phyloP scores from a whole-genome alignment of 208 protist genomes.

The Trypanosoma boissoni region DNA sequence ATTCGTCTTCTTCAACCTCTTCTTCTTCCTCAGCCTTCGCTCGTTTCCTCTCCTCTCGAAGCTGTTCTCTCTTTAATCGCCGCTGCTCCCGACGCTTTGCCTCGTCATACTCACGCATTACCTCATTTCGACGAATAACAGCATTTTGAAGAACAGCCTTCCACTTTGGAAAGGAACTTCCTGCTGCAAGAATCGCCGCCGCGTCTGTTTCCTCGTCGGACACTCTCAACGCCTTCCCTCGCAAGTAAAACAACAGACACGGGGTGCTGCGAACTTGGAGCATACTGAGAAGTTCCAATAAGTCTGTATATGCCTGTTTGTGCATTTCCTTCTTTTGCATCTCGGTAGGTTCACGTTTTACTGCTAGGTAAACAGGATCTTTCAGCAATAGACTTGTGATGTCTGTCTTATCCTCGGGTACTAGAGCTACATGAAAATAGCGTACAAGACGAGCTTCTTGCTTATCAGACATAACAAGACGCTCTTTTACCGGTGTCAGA shows the following conservation, averaged over 20 bases:
- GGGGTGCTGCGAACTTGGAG: slow-evolving; percentile 73
- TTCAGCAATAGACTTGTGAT: slow-evolving; percentile 54
- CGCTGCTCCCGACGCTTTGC: slow-evolving; percentile 43
- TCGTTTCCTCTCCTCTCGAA: slow-evolving; percentile 35
- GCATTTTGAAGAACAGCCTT: slow-evolving; percentile 58
- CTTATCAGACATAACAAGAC: slow-evolving; percentile 32
- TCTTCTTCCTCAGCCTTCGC: slow-evolving; percentile 34
- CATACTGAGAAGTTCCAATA: slow-evolving; percentile 54
- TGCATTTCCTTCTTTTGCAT: slow-evolving; percentile 53
- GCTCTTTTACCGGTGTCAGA: slow-evolving; percentile 29
- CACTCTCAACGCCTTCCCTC: slow-evolving; percentile 44
- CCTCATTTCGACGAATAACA: slow-evolving; percentile 68
- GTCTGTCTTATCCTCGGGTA: slow-evolving; percentile 61
- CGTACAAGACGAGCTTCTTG: slow-evolving; percentile 67
- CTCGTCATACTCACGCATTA: slow-evolving; percentile 62
- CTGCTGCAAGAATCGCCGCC: slow-evolving; percentile 40
- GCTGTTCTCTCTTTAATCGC: slow-evolving; percentile 38
- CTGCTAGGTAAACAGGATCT: slow-evolving; percentile 51
- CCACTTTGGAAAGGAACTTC: slow-evolving; percentile 75
- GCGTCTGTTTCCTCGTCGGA: slow-evolving; percentile 22
- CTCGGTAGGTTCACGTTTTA: slow-evolving; percentile 44
- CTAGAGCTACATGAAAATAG: slow-evolving; percentile 82
- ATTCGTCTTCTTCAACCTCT: slow-evolving; percentile 60
- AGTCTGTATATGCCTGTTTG: slow-evolving; percentile 50
- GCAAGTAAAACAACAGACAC: slow-evolving; percentile 73